phyloP scores from a whole-genome alignment of 1,139 yeast genomes.

The Saccharomyces hybrid region DNA sequence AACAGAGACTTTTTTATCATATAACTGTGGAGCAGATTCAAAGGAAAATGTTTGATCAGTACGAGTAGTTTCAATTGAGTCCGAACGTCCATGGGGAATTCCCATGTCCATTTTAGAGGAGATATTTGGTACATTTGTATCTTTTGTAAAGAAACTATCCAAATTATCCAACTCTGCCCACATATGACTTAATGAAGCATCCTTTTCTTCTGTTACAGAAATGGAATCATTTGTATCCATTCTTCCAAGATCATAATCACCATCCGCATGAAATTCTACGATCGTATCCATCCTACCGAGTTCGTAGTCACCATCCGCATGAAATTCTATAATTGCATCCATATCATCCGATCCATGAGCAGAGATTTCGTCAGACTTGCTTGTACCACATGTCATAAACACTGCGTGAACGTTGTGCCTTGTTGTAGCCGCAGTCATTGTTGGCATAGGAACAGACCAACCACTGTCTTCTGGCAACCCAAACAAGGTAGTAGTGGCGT shows the following conservation, averaged over 20 bases:
- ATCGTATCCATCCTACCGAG: slow-evolving; percentile 36
- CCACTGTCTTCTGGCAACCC: slow-evolving; percentile 97
- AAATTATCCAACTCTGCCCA: slow-evolving; percentile 94
- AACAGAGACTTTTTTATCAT: slow-evolving; percentile 70
- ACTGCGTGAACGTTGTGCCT: slow-evolving; percentile 93
- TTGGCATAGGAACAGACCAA: slow-evolving; percentile 96
- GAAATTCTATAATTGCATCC: slow-evolving; percentile 64
- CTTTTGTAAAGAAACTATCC: slow-evolving; percentile 85
- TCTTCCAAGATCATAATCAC: slow-evolving; percentile 27
- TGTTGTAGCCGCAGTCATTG: slow-evolving; percentile 77
- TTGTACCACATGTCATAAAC: slow-evolving; percentile 62
- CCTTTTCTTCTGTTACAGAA: slow-evolving; percentile 47
- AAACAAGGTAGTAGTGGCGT: slow-evolving; percentile 78
- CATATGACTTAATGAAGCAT: slow-evolving; percentile 80
- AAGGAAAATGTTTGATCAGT: slow-evolving; percentile 41
- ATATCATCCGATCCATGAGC: slow-evolving; percentile 36
- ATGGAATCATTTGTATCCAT: slow-evolving; percentile 33
- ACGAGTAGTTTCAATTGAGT: slow-evolving; percentile 46
- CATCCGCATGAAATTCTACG: slow-evolving; percentile 59
- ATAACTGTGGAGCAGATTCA: slow-evolving; percentile 71
- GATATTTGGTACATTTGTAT: slow-evolving; percentile 41
- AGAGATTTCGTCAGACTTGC: slow-evolving; percentile 21
- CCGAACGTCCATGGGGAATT: slow-evolving; percentile 39
- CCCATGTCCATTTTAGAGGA: slow-evolving; percentile 14
- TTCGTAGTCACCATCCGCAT: slow-evolving; percentile 39